Conservation (phyloP, 257 asterid genomes). For the Coffea canephora region DNA sequence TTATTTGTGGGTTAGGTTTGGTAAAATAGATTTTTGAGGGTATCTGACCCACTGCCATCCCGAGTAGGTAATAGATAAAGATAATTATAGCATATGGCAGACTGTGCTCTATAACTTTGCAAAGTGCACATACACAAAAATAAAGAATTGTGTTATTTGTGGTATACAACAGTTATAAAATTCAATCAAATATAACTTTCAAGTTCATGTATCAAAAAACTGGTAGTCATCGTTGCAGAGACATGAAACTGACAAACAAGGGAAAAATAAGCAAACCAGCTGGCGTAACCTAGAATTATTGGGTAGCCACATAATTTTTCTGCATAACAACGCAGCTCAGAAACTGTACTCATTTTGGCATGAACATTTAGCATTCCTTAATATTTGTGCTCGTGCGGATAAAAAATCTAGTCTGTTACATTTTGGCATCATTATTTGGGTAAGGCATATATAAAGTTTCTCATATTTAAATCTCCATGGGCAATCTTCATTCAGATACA, state of each 20-base stretch:
- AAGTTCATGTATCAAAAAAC: background rate
- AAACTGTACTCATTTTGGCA: too few species aligned
- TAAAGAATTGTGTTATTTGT: background rate
- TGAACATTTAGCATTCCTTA: background rate
- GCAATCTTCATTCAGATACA: constrained; percentile 51
- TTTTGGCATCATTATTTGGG: background rate
- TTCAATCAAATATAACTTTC: background rate
- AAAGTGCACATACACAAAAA: background rate
- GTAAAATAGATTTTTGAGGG: too few species aligned
- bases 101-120: too few species aligned
- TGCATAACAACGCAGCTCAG: background rate
- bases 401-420: background rate
- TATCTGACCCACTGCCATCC: too few species aligned
- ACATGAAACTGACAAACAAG: background rate
- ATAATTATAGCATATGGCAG: too few species aligned
- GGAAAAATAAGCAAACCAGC: background rate
- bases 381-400: background rate
- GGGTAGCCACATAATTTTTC: background rate
- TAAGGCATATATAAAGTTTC: background rate
- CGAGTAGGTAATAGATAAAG: too few species aligned
- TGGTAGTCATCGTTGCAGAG: background rate
- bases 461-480: constrained; percentile 20
- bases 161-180: background rate
- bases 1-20: too few species aligned
- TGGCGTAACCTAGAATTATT: too few species aligned